A percentile compares a stretch with the other conserved stretches of the same genome.
phyloP scores from a whole-genome alignment of 176 grass and related monocot species.

The Phyllostachys edulis region DNA sequence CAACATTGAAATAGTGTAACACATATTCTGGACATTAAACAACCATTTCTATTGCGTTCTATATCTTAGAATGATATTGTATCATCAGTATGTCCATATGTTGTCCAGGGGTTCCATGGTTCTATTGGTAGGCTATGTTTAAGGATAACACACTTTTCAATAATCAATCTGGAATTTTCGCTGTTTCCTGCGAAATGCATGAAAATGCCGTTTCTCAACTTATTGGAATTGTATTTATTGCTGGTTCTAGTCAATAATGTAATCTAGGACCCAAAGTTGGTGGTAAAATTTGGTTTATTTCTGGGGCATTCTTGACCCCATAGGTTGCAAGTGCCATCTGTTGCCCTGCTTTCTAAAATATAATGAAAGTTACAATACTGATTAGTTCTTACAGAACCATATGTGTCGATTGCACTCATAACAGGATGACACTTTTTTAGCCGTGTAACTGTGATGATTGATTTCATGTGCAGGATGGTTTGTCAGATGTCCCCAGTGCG shows the following conservation, averaged over 20 bases:
- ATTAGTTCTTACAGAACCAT: slow-evolving; percentile 10
- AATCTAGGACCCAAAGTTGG: background rate
- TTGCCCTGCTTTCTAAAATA: slow-evolving; percentile 13
- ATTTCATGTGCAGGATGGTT: slow-evolving; percentile 50
- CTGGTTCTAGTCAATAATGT: background rate
- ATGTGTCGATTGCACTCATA: background rate
- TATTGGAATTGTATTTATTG: background rate
- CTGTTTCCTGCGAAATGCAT: background rate
- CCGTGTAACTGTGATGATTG: background rate
- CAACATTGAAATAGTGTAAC: background rate
- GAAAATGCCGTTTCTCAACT: background rate
- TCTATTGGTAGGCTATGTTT: background rate
- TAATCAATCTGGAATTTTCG: background rate
- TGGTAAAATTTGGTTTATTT: background rate
- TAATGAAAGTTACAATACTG: background rate
- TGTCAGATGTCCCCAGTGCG: slow-evolving; percentile 81
- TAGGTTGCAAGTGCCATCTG: background rate
- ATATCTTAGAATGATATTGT: background rate
- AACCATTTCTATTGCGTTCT: background rate
- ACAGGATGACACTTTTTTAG: background rate
- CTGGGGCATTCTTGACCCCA: background rate
- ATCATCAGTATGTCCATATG: background rate
- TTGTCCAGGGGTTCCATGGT: background rate
- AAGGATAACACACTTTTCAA: background rate
- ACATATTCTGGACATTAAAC: slow-evolving; percentile 9